These are phyloP conservation scores for Arthrinium phaeospermum DNA, from an alignment of 2,329 filamentous ascomycete genomes.

Conservation along the genomic window DNA sequence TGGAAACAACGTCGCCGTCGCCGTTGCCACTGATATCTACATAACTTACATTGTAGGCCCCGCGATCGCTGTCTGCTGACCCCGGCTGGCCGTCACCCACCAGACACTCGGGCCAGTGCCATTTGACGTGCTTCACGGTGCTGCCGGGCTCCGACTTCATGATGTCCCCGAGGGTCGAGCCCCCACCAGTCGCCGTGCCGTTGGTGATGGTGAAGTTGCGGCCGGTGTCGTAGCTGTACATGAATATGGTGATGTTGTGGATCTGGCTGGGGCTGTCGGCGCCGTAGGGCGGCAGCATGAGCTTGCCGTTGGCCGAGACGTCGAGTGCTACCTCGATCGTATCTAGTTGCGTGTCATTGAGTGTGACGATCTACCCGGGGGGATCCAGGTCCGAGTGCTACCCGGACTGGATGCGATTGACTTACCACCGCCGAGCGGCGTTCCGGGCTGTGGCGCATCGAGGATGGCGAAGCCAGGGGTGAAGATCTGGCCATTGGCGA, in stretches of 20 bases:
- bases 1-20: background rate
- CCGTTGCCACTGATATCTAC: background rate
- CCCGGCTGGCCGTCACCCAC: constrained; percentile 62
- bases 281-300: constrained; percentile 63
- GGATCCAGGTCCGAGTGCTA: constrained; percentile 70
- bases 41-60: constrained; percentile 66
- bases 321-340: constrained; percentile 70
- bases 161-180: constrained; percentile 65
- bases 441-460: constrained; percentile 69
- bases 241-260: constrained; percentile 69
- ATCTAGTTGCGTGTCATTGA: constrained; percentile 39
- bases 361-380: background rate
- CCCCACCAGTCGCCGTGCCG: constrained; percentile 57
- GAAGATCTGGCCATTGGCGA: constrained; percentile 69
- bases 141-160: constrained; percentile 68
- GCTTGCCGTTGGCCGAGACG: constrained; percentile 67
- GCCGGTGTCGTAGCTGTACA: constrained; percentile 66
- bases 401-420: constrained; percentile 58
- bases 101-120: constrained; percentile 73
- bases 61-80: constrained; percentile 55
- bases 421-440: constrained; percentile 67
- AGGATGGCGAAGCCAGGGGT: constrained; percentile 72
- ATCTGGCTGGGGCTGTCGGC: constrained; percentile 61
- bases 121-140: constrained; percentile 77
- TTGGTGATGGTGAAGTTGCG: constrained; percentile 74